Percentiles rank a stretch among this genome's conserved stretches.
Evolutionary conservation across 331 rosid genomes (phyloP).

Genomic region (Pyracantha coccinea): DNA sequence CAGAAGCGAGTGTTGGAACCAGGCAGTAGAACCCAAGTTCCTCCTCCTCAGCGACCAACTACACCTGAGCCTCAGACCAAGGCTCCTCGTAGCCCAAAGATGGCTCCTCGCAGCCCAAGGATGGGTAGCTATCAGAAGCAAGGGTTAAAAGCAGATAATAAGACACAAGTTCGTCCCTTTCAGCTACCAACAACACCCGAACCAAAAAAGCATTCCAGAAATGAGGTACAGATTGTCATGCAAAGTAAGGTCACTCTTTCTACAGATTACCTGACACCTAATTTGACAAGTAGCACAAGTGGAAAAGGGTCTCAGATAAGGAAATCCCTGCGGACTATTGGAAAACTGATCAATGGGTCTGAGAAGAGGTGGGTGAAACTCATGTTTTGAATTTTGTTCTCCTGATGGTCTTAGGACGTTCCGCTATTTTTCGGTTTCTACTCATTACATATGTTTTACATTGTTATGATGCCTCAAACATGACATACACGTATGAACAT

Average conservation of each 20-base stretch:
- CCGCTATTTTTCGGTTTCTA: background rate
- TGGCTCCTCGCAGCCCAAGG: slow-evolving; percentile 58
- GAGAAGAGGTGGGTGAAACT: slow-evolving; percentile 53
- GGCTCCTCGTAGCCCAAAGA: slow-evolving; percentile 63
- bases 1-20: slow-evolving; percentile 30
- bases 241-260: slow-evolving; percentile 17
- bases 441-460: background rate
- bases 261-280: slow-evolving; percentile 38
- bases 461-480: background rate
- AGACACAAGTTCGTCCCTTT: slow-evolving; percentile 42
- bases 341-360: slow-evolving; percentile 81
- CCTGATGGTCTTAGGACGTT: background rate
- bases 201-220: slow-evolving; percentile 19
- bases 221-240: slow-evolving; percentile 22
- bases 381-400: background rate
- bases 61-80: slow-evolving; percentile 10
- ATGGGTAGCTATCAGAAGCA: slow-evolving; percentile 39
- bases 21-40: slow-evolving; percentile 29
- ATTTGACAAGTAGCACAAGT: slow-evolving; percentile 29
- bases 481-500: background rate
- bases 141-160: slow-evolving; percentile 27
- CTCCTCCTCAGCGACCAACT: slow-evolving; percentile 30
- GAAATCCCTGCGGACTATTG: slow-evolving; percentile 80
- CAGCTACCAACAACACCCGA: slow-evolving; percentile 70
- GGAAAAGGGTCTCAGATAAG: slow-evolving; percentile 86